These are phyloP conservation scores for Plasmodium sp. DNA, from an alignment of 169 alveolate species.

Conservation along the genomic window DNA sequence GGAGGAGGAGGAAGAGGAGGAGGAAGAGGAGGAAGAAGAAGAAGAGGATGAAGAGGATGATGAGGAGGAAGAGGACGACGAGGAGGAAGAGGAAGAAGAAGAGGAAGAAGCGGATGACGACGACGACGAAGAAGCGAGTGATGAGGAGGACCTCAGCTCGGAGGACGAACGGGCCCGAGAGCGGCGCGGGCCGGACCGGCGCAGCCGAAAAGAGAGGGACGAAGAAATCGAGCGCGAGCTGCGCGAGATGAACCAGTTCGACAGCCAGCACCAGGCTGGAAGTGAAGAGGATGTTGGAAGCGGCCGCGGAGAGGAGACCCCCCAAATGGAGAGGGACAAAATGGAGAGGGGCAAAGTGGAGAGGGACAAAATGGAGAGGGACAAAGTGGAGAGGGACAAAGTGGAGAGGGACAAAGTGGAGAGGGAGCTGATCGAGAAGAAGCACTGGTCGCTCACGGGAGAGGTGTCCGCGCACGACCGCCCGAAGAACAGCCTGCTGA, in stretches of 20 bases:
- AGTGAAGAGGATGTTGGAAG: background rate
- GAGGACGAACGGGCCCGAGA: conserved; percentile 16
- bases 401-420: conserved; percentile 80
- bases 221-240: conserved; percentile 1
- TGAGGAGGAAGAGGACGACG: conserved; percentile 70
- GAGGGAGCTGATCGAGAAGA: conserved; percentile 80
- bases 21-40: background rate
- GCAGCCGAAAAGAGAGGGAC: conserved; percentile 1
- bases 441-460: conserved; percentile 90
- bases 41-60: background rate
- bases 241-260: conserved; percentile 13
- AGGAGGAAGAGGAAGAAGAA: conserved; percentile 13
- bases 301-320: background rate
- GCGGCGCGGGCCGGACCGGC: background rate
- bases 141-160: background rate
- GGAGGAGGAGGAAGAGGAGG: background rate
- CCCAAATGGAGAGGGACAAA: conserved; percentile 53
- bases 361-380: too few relatives aligned
- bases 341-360: conserved; percentile 85
- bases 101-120: conserved; percentile 73
- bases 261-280: background rate
- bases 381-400: conserved; percentile 83
- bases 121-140: conserved; percentile 39
- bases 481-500: conserved; percentile 87
- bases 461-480: conserved; percentile 85